Percentiles rank a stretch among this genome's conserved stretches.
These are phyloP conservation scores for Stachybotrys elegans DNA, from an alignment of 2,329 filamentous ascomycete genomes.

Conservation along the genomic window DNA sequence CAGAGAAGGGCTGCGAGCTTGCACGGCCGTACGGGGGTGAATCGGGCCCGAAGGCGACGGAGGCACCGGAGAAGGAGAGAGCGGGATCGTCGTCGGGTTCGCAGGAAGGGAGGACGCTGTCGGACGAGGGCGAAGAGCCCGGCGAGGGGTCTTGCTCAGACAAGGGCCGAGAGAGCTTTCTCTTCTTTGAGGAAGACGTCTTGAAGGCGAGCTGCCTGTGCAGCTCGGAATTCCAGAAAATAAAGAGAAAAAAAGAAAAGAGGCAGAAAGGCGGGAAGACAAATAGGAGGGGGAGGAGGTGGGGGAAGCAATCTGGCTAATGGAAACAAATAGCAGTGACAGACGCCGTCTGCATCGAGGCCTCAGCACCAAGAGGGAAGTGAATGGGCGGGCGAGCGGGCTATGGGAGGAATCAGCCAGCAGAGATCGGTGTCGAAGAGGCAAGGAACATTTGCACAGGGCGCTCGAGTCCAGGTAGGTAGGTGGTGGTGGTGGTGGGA, in stretches of 20 bases:
- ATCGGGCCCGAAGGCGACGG: conserved; percentile 30
- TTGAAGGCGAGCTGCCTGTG: conserved; percentile 63
- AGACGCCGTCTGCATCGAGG: not conserved
- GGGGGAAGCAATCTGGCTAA: not conserved
- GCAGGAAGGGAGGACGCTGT: conserved; percentile 48
- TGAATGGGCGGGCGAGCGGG: not conserved
- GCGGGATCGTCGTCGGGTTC: conserved; percentile 44
- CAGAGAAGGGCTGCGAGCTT: conserved; percentile 42
- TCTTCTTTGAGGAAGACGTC: conserved; percentile 71
- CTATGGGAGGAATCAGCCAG: not conserved
- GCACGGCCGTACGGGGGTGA: conserved; percentile 34
- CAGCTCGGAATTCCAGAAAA: conserved; percentile 43
- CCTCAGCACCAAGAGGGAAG: not conserved
- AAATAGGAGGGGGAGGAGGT: conserved; percentile 5
- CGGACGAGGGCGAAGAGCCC: conserved; percentile 32
- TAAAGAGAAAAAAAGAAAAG: conserved; percentile 9
- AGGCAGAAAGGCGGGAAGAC: conserved; percentile 9
- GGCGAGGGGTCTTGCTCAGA: conserved; percentile 35
- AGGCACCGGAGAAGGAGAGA: conserved; percentile 45
- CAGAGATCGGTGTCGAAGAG: not conserved
- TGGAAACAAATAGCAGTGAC: not conserved
- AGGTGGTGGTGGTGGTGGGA: not conserved
- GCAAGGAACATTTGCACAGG: not conserved
- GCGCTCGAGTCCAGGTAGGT: not conserved
- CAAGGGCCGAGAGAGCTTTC: conserved; percentile 54